Conservation (phyloP, 495 filamentous ascomycete genomes). For the Friedmanniomyces endolithicus region DNA sequence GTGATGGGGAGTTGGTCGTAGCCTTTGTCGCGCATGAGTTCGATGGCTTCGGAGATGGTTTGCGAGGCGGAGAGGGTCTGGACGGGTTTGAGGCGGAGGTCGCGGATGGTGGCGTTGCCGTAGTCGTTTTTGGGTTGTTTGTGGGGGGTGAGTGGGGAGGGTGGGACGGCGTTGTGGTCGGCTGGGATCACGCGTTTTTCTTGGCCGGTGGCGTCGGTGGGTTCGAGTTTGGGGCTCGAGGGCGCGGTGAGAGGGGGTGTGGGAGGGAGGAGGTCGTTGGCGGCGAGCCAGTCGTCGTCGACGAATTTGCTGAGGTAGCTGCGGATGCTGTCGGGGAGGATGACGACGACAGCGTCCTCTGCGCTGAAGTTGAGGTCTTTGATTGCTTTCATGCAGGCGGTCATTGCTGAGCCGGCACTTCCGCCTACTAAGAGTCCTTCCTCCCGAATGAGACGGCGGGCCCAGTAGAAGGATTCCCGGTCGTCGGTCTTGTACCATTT, state of each 20-base stretch:
- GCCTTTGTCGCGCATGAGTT: slow-evolving; percentile 91
- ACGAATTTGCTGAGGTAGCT: slow-evolving; percentile 98
- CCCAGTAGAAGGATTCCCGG: slow-evolving; percentile 76
- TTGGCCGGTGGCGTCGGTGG: slow-evolving; percentile 1
- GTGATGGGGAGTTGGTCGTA: slow-evolving; percentile 95
- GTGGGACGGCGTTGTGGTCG: background rate
- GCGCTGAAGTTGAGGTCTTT: slow-evolving; percentile 62
- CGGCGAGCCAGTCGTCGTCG: slow-evolving; percentile 95
- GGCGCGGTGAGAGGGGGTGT: slow-evolving; percentile 40
- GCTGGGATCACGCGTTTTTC: slow-evolving; percentile 6
- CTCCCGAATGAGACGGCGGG: slow-evolving; percentile 80
- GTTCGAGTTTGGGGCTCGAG: slow-evolving; percentile 28
- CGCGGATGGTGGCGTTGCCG: slow-evolving; percentile 57
- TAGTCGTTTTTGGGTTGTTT: slow-evolving; percentile 30
- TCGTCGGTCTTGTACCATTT: slow-evolving; percentile 98
- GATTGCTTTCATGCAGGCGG: slow-evolving; percentile 62
- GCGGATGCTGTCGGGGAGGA: slow-evolving; percentile 89
- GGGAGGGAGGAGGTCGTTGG: slow-evolving; percentile 71
- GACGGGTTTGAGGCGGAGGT: slow-evolving; percentile 80
- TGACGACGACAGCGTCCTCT: slow-evolving; percentile 74
- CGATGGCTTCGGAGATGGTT: slow-evolving; percentile 71
- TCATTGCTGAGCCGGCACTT: slow-evolving; percentile 85
- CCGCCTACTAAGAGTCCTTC: slow-evolving; percentile 92
- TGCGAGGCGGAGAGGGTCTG: slow-evolving; percentile 61
- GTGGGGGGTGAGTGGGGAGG: slow-evolving; percentile 3